Evolutionary conservation across 1,284 basidiomycete genomes (phyloP), one percentile per base, ranked within the genome.

Genomic region (Malassezia obtusa): DNA sequence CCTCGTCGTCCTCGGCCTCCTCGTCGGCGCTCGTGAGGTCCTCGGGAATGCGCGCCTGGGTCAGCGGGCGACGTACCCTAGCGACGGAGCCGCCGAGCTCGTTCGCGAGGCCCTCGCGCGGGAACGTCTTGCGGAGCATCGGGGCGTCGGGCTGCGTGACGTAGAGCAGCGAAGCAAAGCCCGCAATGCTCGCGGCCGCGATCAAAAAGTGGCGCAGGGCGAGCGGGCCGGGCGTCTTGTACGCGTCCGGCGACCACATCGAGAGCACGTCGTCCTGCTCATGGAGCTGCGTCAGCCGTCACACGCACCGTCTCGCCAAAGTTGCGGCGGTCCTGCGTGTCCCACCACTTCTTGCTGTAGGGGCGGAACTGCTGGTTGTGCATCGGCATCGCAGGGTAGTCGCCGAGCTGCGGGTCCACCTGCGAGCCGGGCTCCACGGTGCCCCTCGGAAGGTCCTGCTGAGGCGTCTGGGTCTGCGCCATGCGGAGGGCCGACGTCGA

Each of bases 201-300:
- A 64, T 52, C 22, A 58, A 32, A 43, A 71, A 65, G 49, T 71
- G 66, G 25, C 60, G 58, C 9, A 73, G 53, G 6, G 71, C 71
- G 26, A 59, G 58, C 26, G 59, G 39, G n/a, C 64, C 59, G 17
- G 62, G 58, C 2, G 60, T 57, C 44, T 62, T 54, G 48, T 69
- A 66, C 14, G 63, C 59, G 50, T 73, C 71, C n/a, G 71, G 71
- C 10, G 67, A 68, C 71, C 71, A 73, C 33, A 73, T 70, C 25
- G 58, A 60, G 26, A 73, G 62, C n/a, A 65, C 60, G 45, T 73
- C 71, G 46, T 68, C 69, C 58, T 71, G 63, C 53, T 71, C 69
- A 54, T 70, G 67, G 40, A 63, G 40, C 40, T 65, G 66, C 66
- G 31, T 45, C 19, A 40, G n/a, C 1, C 10, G 51, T 66, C 52